Percentiles rank a stretch among this genome's conserved stretches.
phyloP scores from a whole-genome alignment of 1,284 basidiomycete species.

The Microstroma glucosiphilum region DNA sequence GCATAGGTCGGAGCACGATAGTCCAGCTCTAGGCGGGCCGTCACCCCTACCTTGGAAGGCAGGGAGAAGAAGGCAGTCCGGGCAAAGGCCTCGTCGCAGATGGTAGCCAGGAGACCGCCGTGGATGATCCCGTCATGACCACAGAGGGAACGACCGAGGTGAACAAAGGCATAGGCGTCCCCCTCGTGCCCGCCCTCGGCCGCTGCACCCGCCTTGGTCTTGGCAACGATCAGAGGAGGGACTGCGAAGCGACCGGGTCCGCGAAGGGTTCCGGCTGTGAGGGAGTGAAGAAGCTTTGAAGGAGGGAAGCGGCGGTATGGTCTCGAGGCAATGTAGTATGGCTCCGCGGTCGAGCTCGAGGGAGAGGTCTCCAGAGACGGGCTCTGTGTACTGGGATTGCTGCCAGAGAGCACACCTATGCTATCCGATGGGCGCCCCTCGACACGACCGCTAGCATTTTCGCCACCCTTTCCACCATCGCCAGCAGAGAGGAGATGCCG shows the following conservation, averaged over 20 bases:
- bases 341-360: conserved; percentile 18
- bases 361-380: conserved; percentile 21
- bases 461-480: conserved; percentile 3
- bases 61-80: conserved; percentile 61
- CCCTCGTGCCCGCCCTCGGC: conserved; percentile 37
- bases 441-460: conserved; percentile 2
- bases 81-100: conserved; percentile 79
- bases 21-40: conserved; percentile 57
- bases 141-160: conserved; percentile 78
- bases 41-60: conserved; percentile 85
- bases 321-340: conserved; percentile 53
- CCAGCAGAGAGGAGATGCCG: conserved; percentile 18
- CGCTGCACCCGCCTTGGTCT: conserved; percentile 34
- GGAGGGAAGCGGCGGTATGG: conserved; percentile 67
- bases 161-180: conserved; percentile 59
- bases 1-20: conserved; percentile 51
- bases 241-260: conserved; percentile 59
- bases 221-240: conserved; percentile 40
- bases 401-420: conserved; percentile 12
- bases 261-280: conserved; percentile 74
- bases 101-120: conserved; percentile 81
- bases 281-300: conserved; percentile 66
- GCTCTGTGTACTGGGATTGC: conserved; percentile 17
- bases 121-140: conserved; percentile 88
- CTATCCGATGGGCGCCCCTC: conserved; percentile 14